Base-by-base conservation (phyloP, 2,329 filamentous ascomycete species). In the Gremmenia infestans region DNA sequence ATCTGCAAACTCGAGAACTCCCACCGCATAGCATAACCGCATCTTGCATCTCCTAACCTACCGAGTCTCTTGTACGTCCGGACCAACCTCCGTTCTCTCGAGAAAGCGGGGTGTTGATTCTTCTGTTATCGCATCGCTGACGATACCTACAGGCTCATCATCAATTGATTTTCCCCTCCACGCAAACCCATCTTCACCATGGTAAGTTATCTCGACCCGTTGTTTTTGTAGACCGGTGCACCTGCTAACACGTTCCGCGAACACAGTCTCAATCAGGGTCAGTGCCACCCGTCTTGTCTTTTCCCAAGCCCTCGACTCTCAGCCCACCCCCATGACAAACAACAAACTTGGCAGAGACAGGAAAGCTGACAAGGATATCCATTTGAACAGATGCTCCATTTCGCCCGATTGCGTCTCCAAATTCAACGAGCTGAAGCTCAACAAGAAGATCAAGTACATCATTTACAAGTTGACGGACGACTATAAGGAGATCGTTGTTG, bases 391-490 rank as follows among this genome's bases (percentile, higher is more conserved):
- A 81, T 87, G 88, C 67, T 80, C 80, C 72, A 85, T 91, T 68
- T 76, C 81, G 64, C 80, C 82, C 71, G 87, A 92, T 58, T 91
- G 88, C 81, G 82, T 84, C 72, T 72, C 73, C 56, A 72, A 73
- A 63, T 93, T 87, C 82, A 91, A 92, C 75, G 86, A 92, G 66
- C 82, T 93, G 65, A 93, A 93, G 83, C 85, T 91, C 67, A 80
- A 76, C 75, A 91, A 91, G 77, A 85, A 83, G 78, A 80, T 84
- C 78, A 92, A 91, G 78, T 95, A 83, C 81, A 87, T 94, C 78
- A 85, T 94, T 80, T 93, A 83, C 86, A 91, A 91, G 81, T 84
- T 94, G 72, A 87, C 85, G 63, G 88, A 92, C 75, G 82, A 91
- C 79, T 85, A 85, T 81, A 90, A 87, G 76, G 75, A 90, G 76